Conservation (phyloP, 495 filamentous ascomycete species). For the Aspergillus ellipticus region DNA sequence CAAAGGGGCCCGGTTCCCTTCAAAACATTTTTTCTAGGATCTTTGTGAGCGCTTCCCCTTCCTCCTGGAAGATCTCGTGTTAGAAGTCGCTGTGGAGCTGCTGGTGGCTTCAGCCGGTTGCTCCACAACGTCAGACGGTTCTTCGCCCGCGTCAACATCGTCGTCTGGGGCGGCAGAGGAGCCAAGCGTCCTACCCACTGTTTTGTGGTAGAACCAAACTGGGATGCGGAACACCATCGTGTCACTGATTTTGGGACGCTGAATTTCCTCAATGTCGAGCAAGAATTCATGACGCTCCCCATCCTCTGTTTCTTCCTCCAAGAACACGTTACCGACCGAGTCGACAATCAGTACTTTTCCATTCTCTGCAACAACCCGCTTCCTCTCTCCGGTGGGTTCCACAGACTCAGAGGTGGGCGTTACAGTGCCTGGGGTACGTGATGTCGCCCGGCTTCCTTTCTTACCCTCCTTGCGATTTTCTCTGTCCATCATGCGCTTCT, state of each 20-base stretch:
- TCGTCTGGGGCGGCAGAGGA: constrained; percentile 14
- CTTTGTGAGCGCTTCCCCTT: constrained; percentile 35
- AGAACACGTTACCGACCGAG: constrained; percentile 82
- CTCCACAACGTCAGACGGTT: constrained; percentile 27
- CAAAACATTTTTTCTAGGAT: background rate
- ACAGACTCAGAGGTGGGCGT: constrained; percentile 48
- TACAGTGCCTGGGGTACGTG: constrained; percentile 42
- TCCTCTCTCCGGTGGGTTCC: constrained; percentile 64
- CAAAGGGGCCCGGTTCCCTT: background rate
- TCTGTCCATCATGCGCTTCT: constrained; percentile 82
- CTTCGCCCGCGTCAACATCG: constrained; percentile 24
- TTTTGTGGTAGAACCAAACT: constrained; percentile 57
- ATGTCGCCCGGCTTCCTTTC: constrained; percentile 31
- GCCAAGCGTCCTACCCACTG: constrained; percentile 51
- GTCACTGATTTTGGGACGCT: constrained; percentile 60
- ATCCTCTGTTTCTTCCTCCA: constrained; percentile 85
- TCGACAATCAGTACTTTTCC: constrained; percentile 94
- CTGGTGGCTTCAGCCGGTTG: constrained; percentile 27
- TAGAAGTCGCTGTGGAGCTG: constrained; percentile 28
- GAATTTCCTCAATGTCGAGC: constrained; percentile 71
- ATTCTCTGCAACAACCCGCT: constrained; percentile 85
- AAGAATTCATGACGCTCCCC: constrained; percentile 77
- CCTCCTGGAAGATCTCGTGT: constrained; percentile 21
- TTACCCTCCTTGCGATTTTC: constrained; percentile 67
- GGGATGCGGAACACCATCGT: constrained; percentile 70